Percentiles rank a stretch among this genome's conserved stretches.
phyloP scores from a whole-genome alignment of 805 yeast species.

The Jamesozyma piceae region DNA sequence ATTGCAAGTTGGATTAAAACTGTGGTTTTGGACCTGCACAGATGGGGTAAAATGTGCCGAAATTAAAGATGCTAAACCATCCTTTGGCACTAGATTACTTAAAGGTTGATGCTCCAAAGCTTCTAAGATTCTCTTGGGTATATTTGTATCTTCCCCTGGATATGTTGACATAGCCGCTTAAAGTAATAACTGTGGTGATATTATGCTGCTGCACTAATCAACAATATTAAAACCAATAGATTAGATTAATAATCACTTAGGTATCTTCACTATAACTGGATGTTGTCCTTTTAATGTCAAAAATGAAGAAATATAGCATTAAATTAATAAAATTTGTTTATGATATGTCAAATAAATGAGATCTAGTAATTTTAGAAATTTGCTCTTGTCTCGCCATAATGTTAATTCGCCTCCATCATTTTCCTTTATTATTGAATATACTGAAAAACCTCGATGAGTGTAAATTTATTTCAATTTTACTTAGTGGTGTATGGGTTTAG shows the following conservation, averaged over 20 bases:
- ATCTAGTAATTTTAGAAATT: too few species aligned
- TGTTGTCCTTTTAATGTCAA: too few species aligned
- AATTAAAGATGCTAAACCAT: conserved; percentile 13
- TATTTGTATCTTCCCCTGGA: conserved; percentile 23
- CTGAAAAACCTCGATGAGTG: not conserved
- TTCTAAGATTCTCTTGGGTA: conserved; percentile 23
- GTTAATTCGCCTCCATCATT: not conserved
- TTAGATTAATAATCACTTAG: too few species aligned
- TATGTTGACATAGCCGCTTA: conserved; percentile 27
- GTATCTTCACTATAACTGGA: too few species aligned
- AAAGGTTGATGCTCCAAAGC: conserved; percentile 22
- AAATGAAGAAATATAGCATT: too few species aligned
- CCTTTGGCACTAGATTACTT: conserved; percentile 24
- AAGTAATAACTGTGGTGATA: not conserved
- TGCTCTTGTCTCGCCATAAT: too few species aligned
- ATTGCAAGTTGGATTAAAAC: not conserved
- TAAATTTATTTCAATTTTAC: not conserved
- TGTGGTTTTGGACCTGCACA: not conserved
- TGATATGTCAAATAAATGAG: too few species aligned
- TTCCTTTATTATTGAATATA: too few species aligned
- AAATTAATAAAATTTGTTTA: too few species aligned
- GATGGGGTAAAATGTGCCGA: conserved; percentile 6
- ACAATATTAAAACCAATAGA: too few species aligned
- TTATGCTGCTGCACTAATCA: not conserved
- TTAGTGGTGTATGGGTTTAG: not conserved